Conservation (phyloP, 768 basidiomycete species). For the Amanita exitialis region DNA sequence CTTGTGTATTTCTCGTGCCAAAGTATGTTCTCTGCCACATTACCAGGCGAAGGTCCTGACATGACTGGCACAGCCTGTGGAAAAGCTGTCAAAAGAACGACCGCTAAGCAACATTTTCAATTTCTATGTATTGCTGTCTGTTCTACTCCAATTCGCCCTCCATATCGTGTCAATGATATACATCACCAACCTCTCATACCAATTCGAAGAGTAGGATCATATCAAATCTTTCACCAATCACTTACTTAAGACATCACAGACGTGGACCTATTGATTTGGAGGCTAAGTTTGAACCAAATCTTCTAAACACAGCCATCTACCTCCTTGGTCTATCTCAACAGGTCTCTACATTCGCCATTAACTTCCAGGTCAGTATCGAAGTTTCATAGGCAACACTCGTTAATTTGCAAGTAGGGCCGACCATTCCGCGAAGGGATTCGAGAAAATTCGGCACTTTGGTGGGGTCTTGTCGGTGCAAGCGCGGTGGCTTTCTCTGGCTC, state of each 20-base stretch:
- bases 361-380: constrained; percentile 64
- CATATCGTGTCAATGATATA: constrained; percentile 89
- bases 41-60: not conserved
- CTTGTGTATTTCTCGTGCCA: constrained; percentile 94
- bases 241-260: constrained; percentile 21
- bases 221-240: constrained; percentile 2
- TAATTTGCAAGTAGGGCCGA: constrained; percentile 50
- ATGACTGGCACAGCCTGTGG: constrained; percentile 62
- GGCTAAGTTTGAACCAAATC: constrained; percentile 90
- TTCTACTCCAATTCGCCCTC: constrained; percentile 86
- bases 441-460: constrained; percentile 90
- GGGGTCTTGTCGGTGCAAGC: constrained; percentile 82
- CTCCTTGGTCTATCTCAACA: constrained; percentile 93
- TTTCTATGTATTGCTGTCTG: constrained; percentile 86
- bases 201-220: constrained; percentile 60
- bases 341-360: constrained; percentile 97
- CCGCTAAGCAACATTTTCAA: constrained; percentile 97
- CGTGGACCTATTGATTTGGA: constrained; percentile 82
- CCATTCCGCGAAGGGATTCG: constrained; percentile 98
- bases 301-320: constrained; percentile 96
- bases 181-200: constrained; percentile 80
- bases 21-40: constrained; percentile 39
- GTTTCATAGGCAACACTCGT: not conserved
- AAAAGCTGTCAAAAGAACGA: constrained; percentile 87
- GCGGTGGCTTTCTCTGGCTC: constrained; percentile 90